phyloP scores from a whole-genome alignment of 2,329 filamentous ascomycete genomes.

The Colletotrichum sp. region DNA sequence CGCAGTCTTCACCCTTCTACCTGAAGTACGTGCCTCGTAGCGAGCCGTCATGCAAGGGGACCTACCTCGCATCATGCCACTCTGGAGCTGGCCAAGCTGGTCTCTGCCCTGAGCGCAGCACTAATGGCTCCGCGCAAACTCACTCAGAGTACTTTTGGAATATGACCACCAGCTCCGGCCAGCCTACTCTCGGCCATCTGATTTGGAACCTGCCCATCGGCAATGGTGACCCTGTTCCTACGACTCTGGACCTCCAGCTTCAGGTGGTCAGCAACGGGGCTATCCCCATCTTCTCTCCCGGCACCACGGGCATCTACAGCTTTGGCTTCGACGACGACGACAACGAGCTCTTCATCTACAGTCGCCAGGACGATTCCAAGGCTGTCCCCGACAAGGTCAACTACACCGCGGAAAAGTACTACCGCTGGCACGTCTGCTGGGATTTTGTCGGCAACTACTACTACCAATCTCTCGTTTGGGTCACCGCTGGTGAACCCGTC shows the following conservation, averaged over 20 bases:
- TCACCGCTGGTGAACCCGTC: constrained; percentile 2
- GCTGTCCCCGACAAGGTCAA: not conserved
- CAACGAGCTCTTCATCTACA: not conserved
- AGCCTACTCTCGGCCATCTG: not conserved
- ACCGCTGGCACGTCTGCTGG: constrained; percentile 20
- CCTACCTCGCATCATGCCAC: constrained; percentile 14
- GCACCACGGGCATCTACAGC: not conserved
- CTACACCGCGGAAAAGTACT: not conserved
- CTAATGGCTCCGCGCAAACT: not conserved
- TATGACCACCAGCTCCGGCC: not conserved
- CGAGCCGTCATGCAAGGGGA: not conserved
- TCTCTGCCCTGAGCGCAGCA: constrained; percentile 4
- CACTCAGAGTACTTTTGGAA: not conserved
- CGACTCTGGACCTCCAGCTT: not conserved
- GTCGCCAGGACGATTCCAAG: constrained; percentile 5
- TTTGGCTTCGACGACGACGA: constrained; percentile 14
- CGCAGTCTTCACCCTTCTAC: constrained; percentile 7
- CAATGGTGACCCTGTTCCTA: not conserved
- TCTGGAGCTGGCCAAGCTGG: constrained; percentile 17
- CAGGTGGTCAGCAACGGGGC: constrained; percentile 14
- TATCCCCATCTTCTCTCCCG: constrained; percentile 15
- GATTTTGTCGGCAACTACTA: constrained; percentile 19
- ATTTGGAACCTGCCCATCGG: constrained; percentile 15
- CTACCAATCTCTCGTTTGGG: constrained; percentile 17
- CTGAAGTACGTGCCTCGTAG: not conserved